phyloP scores from a whole-genome alignment of 345 rosid genomes.

The Ricinus communis region DNA sequence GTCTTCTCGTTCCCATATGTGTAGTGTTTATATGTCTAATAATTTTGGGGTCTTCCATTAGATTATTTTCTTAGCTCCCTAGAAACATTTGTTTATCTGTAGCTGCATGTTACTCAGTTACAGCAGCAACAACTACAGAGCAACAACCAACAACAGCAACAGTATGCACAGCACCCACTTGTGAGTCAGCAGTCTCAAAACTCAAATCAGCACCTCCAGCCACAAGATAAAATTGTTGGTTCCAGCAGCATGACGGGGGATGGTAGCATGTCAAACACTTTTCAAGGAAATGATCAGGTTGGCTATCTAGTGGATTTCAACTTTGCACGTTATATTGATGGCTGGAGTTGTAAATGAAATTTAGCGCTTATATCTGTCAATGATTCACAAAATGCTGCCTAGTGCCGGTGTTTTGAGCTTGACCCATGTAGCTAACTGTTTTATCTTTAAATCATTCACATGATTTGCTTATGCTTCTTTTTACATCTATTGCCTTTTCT shows the following conservation, averaged over 20 bases:
- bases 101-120: conserved; percentile 23
- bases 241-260: conserved; percentile 40
- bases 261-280: conserved; percentile 46
- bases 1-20: conserved; percentile 12
- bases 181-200: conserved; percentile 49
- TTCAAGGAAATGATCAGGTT: conserved; percentile 54
- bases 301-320: background rate
- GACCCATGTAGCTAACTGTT: background rate
- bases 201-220: conserved; percentile 40
- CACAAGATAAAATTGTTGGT: conserved; percentile 42
- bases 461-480: no score
- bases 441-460: background rate
- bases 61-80: conserved; percentile 15
- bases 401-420: conserved; percentile 2
- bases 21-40: background rate
- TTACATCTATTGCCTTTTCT: no score
- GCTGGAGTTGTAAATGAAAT: background rate
- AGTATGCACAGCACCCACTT: conserved; percentile 40
- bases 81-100: conserved; percentile 12
- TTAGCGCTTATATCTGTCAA: background rate
- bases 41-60: conserved; percentile 2
- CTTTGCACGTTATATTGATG: conserved; percentile 2
- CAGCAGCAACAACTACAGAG: conserved; percentile 51
- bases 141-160: conserved; percentile 39
- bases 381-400: background rate